Conservation (phyloP, 176 grass and related monocot genomes). For the Canna indica region DNA sequence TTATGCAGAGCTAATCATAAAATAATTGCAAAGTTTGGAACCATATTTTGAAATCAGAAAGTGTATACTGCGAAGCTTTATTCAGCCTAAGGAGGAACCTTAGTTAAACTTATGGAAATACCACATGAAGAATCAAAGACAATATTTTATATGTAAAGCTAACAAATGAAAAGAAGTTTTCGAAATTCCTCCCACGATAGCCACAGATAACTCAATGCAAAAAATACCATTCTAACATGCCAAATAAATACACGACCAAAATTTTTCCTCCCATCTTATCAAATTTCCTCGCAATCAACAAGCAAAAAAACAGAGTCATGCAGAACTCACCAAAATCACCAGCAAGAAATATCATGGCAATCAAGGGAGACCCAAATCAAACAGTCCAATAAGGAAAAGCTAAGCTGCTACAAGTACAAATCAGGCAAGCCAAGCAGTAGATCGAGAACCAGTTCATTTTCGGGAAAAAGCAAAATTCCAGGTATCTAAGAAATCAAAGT, state of each 20-base stretch:
- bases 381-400: not conserved
- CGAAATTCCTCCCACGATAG: not conserved
- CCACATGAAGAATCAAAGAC: not conserved
- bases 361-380: not conserved
- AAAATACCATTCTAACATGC: not conserved
- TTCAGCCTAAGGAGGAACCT: not conserved
- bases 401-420: not conserved
- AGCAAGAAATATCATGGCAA: too few species aligned
- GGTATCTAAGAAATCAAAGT: not conserved
- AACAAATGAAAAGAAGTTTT: not conserved
- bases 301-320: too few species aligned
- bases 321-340: too few species aligned
- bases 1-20: not conserved
- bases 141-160: not conserved
- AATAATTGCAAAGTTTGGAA: not conserved
- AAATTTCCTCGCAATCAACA: too few species aligned
- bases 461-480: not conserved
- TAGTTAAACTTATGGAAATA: not conserved
- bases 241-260: too few species aligned
- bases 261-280: too few species aligned
- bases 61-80: not conserved
- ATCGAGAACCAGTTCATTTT: not conserved
- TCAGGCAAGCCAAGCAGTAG: not conserved
- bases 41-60: not conserved
- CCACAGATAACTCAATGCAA: not conserved